Conservation (phyloP, 768 basidiomycete genomes). For the Hericium coralloides region DNA sequence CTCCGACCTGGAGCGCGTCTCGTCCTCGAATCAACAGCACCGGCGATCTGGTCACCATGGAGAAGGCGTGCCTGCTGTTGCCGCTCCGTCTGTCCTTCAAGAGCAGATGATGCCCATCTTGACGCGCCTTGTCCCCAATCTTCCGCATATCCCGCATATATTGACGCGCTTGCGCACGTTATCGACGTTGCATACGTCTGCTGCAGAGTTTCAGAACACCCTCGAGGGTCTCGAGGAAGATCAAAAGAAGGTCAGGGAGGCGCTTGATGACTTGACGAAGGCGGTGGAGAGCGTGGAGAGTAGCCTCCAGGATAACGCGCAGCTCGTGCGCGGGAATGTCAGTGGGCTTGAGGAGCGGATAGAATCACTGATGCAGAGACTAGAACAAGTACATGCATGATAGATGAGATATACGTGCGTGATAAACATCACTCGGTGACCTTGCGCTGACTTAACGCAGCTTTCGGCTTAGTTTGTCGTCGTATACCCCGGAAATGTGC, state of each 20-base stretch:
- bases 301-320: constrained; percentile 68
- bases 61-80: constrained; percentile 8
- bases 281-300: constrained; percentile 67
- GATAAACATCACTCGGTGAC: background rate
- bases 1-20: constrained; percentile 83
- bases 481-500: too few species aligned
- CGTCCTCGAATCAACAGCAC: constrained; percentile 27
- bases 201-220: constrained; percentile 65
- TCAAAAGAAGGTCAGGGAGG: constrained; percentile 53
- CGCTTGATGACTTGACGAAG: constrained; percentile 54
- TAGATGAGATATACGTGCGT: background rate
- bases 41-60: constrained; percentile 29
- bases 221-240: constrained; percentile 63
- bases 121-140: constrained; percentile 57
- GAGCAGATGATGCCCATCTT: constrained; percentile 65
- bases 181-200: constrained; percentile 71
- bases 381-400: constrained; percentile 27
- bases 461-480: too few species aligned
- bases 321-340: constrained; percentile 66
- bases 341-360: constrained; percentile 56
- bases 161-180: constrained; percentile 83
- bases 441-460: too few species aligned
- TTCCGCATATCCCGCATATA: constrained; percentile 85
- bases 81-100: constrained; percentile 26
- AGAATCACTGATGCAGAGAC: constrained; percentile 33